These are phyloP conservation scores for Delphinella strobiligena DNA, from an alignment of 2,329 filamentous ascomycete species.

Conservation along the genomic window DNA sequence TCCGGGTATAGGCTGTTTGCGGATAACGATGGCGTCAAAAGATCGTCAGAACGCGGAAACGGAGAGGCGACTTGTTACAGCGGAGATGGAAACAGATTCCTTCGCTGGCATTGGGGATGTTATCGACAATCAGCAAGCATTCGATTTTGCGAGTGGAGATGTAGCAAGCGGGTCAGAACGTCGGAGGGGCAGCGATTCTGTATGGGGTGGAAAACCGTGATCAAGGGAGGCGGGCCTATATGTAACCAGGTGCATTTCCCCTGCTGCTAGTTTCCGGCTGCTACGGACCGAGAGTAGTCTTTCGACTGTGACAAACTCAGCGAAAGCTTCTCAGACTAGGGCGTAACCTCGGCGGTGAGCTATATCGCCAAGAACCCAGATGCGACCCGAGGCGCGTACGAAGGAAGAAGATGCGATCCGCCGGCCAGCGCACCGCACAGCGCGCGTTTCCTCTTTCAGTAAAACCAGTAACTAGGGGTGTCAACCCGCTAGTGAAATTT, in stretches of 20 bases:
- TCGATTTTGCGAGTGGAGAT: not conserved
- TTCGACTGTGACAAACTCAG: no score
- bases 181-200: not conserved
- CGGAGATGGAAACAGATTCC: not conserved
- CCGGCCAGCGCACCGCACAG: not conserved
- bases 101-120: not conserved
- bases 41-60: not conserved
- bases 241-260: not conserved
- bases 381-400: no score
- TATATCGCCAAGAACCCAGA: not conserved
- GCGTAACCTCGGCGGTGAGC: not conserved
- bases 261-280: not conserved
- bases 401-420: no score
- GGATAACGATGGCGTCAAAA: not conserved
- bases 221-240: not conserved
- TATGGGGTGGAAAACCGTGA: not conserved
- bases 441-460: no score
- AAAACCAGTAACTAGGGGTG: no score
- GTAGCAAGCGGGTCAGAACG: not conserved
- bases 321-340: not conserved
- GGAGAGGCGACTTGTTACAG: not conserved
- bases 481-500: no score
- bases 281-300: not conserved
- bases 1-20: not conserved
- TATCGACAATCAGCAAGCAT: not conserved